phyloP scores from a whole-genome alignment of 176 grass and related monocot species.

The Hordeum marinum region DNA sequence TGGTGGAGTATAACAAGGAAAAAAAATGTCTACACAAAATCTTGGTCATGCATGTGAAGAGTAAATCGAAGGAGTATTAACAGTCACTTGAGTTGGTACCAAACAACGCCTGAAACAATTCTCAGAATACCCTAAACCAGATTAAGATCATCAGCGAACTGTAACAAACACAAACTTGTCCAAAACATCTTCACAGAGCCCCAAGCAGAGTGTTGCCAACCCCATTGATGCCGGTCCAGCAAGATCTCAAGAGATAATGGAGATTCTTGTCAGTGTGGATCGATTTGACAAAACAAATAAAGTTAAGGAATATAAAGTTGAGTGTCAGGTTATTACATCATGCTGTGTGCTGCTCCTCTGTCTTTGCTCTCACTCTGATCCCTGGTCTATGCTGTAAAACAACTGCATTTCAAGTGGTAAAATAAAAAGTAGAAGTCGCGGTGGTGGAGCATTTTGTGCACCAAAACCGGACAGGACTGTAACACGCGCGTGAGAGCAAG shows the following conservation, averaged over 20 bases:
- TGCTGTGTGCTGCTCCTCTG: too few relatives aligned
- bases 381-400: too few relatives aligned
- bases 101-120: neutral
- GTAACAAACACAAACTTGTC: neutral
- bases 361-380: too few relatives aligned
- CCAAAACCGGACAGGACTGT: neutral
- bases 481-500: neutral
- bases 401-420: too few relatives aligned
- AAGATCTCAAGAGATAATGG: neutral
- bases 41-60: neutral
- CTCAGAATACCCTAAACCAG: neutral
- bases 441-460: neutral
- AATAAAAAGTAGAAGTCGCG: neutral
- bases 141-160: neutral
- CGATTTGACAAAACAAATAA: too few relatives aligned
- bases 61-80: neutral
- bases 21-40: neutral
- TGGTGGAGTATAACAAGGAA: neutral
- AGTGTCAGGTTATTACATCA: too few relatives aligned
- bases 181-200: neutral
- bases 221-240: neutral
- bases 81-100: neutral
- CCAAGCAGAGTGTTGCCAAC: neutral
- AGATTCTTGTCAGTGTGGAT: neutral
- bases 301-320: too few relatives aligned